Evolutionary conservation across 768 basidiomycete genomes (phyloP), one percentile per base, ranked within the genome.

Genomic region (Crassisporium funariophilum): DNA sequence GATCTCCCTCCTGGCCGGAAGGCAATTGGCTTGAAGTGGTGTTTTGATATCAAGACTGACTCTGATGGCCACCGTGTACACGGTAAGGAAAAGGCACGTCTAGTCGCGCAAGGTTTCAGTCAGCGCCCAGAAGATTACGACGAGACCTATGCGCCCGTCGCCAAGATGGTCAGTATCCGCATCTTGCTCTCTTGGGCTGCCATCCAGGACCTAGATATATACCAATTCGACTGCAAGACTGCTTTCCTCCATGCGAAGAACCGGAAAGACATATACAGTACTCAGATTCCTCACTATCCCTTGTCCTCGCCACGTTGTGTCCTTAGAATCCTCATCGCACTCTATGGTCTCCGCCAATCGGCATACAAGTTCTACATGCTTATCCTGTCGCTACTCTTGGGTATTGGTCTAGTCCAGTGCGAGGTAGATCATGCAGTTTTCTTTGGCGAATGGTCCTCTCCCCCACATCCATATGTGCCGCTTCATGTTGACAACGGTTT

Each of bases 291-390:
- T 1, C 50, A 54, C 2, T 9, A 15, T 16, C 44, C 56, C 31
- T 36, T 53, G 2, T 2, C 17, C 1, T 33, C 37, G n/a, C n/a
- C n/a, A n/a, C n/a, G n/a, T n/a, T n/a, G n/a, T 3, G 55, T 65
- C 2, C 40, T 59, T 11, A 49, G 41, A 2, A 20, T 64, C 0
- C 17, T 53, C 17, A 50, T 54, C n/a, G 57, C 62, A 0, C 42
- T 74, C 1, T 74, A 74, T 55, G 70, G 73, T 4, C 56, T 73
- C 2, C 52, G 59, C 3, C 71, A 72, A 44, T 60, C 70, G 0
- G 53, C 53, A 0, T 56, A 46, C 16, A 50, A 58, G 33, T 61
- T 54, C n/a, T 58, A 58, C 15, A 41, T 23, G 8, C 35, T 55
- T 0, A 20, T 60, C 9, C 19, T 23, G 3, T 31, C 13, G 1